phyloP scores from a whole-genome alignment of 2,329 filamentous ascomycete species.

The Colletotrichum kahawae region DNA sequence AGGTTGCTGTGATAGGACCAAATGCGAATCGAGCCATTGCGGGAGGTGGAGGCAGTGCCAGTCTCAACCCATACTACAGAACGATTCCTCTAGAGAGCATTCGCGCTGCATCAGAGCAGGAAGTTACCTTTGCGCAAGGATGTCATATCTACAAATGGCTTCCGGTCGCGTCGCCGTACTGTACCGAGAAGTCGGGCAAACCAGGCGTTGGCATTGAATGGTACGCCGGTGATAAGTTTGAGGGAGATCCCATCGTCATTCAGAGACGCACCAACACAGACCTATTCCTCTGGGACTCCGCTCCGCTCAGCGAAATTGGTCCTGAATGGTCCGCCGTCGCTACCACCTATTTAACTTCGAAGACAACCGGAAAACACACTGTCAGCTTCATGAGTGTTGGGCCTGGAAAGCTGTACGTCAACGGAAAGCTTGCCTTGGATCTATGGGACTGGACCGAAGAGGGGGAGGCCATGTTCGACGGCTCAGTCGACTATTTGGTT shows the following conservation, averaged over 20 bases:
- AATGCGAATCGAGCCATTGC: constrained; percentile 72
- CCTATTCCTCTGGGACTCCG: constrained; percentile 74
- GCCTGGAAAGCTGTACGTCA: constrained; percentile 64
- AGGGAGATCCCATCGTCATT: constrained; percentile 59
- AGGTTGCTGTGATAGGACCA: constrained; percentile 70
- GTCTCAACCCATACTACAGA: constrained; percentile 72
- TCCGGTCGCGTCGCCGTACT: constrained; percentile 65
- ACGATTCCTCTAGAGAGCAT: constrained; percentile 70
- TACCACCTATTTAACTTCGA: constrained; percentile 64
- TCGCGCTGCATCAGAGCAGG: constrained; percentile 54
- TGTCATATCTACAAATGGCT: constrained; percentile 71
- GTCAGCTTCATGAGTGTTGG: constrained; percentile 73
- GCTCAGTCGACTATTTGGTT: constrained; percentile 68
- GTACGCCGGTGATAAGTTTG: constrained; percentile 67
- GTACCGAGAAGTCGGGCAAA: constrained; percentile 59
- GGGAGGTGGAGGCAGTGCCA: constrained; percentile 72
- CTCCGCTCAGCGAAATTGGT: constrained; percentile 62
- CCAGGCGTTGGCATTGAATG: constrained; percentile 69
- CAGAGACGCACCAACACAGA: constrained; percentile 69
- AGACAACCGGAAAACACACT: constrained; percentile 65
- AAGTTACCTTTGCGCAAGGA: constrained; percentile 65
- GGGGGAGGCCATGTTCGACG: constrained; percentile 74
- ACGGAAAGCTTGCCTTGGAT: constrained; percentile 65
- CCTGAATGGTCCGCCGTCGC: constrained; percentile 69
- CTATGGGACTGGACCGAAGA: constrained; percentile 74